Percentiles rank a stretch among this genome's conserved stretches.
Evolutionary conservation across 2,329 filamentous ascomycete genomes (phyloP).

Genomic region (Shiraia sp.): DNA sequence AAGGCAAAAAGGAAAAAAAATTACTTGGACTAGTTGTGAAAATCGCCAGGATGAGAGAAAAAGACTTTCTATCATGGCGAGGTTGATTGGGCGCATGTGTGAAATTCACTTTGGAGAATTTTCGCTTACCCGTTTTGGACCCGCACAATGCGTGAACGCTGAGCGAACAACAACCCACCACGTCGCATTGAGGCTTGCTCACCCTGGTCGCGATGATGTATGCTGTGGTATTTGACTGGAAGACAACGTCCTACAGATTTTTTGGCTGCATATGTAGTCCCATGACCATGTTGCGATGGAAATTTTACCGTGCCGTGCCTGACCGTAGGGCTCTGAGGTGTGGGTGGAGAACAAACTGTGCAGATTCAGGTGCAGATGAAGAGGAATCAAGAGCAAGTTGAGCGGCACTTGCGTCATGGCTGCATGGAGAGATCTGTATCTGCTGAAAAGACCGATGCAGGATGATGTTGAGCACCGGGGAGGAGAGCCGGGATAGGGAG

Average conservation of each 20-base stretch:
- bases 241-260: slow-evolving; percentile 15
- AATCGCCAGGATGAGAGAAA: too few relatives aligned
- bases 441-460: slow-evolving; percentile 3
- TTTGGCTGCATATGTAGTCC: slow-evolving; percentile 20
- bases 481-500: not conserved
- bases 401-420: slow-evolving; percentile 21
- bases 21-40: too few relatives aligned
- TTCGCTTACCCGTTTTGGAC: not conserved
- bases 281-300: slow-evolving; percentile 26
- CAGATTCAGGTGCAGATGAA: slow-evolving; percentile 19
- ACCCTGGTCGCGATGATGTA: slow-evolving; percentile 8
- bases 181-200: slow-evolving; percentile 18
- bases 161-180: slow-evolving; percentile 24
- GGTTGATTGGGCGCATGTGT: too few relatives aligned
- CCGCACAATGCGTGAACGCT: not conserved
- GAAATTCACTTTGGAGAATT: not conserved
- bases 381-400: slow-evolving; percentile 7
- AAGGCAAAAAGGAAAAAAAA: too few relatives aligned
- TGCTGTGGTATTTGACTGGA: slow-evolving; percentile 14
- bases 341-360: slow-evolving; percentile 22
- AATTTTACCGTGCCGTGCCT: slow-evolving; percentile 25
- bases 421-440: slow-evolving; percentile 5
- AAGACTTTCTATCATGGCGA: too few relatives aligned
- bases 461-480: not conserved
- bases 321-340: slow-evolving; percentile 10